Percentiles rank a stretch among this genome's conserved stretches.
phyloP scores from a whole-genome alignment of 176 grass and related monocot species.

The Musa beccarii region DNA sequence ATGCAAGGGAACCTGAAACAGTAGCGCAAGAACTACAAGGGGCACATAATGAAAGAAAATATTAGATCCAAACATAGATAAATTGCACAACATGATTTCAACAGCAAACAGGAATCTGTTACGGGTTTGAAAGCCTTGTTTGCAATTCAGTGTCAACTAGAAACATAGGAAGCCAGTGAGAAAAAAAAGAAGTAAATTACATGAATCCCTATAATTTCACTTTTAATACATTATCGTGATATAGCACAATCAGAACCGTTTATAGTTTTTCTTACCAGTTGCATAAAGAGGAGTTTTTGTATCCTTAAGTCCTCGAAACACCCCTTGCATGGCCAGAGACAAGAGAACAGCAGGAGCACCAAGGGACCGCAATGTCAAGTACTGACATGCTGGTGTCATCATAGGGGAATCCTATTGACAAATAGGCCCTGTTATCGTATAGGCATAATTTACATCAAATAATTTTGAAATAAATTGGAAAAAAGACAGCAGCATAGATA shows the following conservation, averaged over 20 bases:
- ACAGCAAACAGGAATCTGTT: no score
- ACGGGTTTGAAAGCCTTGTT: no score
- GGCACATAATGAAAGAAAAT: no score
- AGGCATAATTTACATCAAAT: background rate
- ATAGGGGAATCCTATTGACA: conserved; percentile 57
- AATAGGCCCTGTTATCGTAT: conserved; percentile 1
- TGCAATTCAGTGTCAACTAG: no score
- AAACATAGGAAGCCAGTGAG: no score
- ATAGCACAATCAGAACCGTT: background rate
- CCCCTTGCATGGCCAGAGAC: conserved; percentile 75
- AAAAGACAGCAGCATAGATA: background rate
- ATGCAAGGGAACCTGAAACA: no score
- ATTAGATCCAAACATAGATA: no score
- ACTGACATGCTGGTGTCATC: conserved; percentile 61
- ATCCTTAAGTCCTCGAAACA: conserved; percentile 87
- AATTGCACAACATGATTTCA: no score
- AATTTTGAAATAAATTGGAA: background rate
- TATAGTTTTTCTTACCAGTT: conserved; percentile 41
- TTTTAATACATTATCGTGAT: background rate
- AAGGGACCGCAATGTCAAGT: conserved; percentile 75
- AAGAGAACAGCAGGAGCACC: conserved; percentile 89
- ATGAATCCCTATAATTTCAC: no score
- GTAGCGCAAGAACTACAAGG: no score
- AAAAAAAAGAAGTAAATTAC: no score
- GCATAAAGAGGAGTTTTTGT: conserved; percentile 93